Conservation (phyloP, 2,329 filamentous ascomycete genomes). For the Macrophomina pseudophaseolina region DNA sequence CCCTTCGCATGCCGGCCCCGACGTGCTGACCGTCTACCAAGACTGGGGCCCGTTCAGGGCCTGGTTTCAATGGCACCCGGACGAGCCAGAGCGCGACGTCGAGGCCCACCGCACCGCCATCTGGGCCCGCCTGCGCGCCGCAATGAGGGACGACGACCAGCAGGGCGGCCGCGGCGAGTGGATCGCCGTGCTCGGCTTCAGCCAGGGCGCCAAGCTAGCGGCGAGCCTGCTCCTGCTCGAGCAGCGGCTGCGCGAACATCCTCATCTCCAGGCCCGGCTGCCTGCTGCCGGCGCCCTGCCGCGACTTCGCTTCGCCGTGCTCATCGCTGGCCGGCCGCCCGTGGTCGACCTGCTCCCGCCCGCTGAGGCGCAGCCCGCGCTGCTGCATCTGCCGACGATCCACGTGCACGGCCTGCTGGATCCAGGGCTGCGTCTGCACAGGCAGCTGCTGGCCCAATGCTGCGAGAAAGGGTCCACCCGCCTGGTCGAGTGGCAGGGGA, state of each 20-base stretch:
- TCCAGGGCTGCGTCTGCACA: slow-evolving; percentile 64
- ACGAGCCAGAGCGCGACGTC: slow-evolving; percentile 53
- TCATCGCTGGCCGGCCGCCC: slow-evolving; percentile 67
- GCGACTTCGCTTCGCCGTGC: slow-evolving; percentile 36
- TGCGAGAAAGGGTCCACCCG: slow-evolving; percentile 60
- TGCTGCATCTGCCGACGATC: slow-evolving; percentile 60
- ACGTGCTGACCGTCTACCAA: slow-evolving; percentile 68
- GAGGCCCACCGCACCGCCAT: slow-evolving; percentile 47
- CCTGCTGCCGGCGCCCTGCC: too few relatives aligned
- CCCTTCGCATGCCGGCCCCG: slow-evolving; percentile 64
- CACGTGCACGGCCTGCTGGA: slow-evolving; percentile 71
- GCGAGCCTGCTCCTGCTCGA: slow-evolving; percentile 50
- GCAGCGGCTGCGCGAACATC: neutral
- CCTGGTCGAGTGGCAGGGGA: slow-evolving; percentile 74
- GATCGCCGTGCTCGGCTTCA: slow-evolving; percentile 57
- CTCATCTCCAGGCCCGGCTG: too few relatives aligned
- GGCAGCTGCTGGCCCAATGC: slow-evolving; percentile 62
- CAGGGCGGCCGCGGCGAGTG: slow-evolving; percentile 47
- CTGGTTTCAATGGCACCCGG: slow-evolving; percentile 24
- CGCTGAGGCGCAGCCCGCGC: slow-evolving; percentile 44
- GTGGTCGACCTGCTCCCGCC: slow-evolving; percentile 44
- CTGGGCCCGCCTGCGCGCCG: slow-evolving; percentile 44
- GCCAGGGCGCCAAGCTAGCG: slow-evolving; percentile 55
- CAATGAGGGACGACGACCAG: too few relatives aligned
- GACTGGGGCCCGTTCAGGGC: slow-evolving; percentile 67